Evolutionary conservation across 768 basidiomycete species (phyloP), one percentile per base, ranked within the genome.

Genomic region (Tylopilus subfusipes): DNA sequence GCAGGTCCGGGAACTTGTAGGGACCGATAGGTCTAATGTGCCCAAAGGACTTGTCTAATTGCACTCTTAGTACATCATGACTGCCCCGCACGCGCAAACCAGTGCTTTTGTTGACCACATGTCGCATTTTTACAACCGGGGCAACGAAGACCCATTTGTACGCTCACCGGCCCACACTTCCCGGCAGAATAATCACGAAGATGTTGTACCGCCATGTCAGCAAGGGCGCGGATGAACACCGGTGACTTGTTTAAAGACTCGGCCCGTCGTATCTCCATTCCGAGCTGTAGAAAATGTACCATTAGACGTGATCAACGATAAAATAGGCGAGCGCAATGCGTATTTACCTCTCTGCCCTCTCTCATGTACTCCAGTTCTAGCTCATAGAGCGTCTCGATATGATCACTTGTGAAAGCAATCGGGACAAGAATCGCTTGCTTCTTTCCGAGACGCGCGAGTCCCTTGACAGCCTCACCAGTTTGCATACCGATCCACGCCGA

Each of bases 401-500:
- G 97, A 73, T 99, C 97, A 69, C 89, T 94, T 14, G 97, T 99
- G 75, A 99, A 99, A 24, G 97, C 97, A 57, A 99, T 94, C 0
- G 97, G 97, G 8, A 99, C 84, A 36, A 98, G 75, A 52, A 98
- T 78, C 4, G 80, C 85, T 57, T 85, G 82, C 69, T 90, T 91
- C 68, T 78, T 82, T 29, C 88, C 88, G 38, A 90, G 74, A 18
- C 85, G 81, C 48, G 88, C 86, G 40, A 91, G 78, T 18, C 90
- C 90, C 77, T 97, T 93, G 67, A 99, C 75, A 42, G 94, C 90
- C 50, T 92, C 93, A 18, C 82, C 78, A 2, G 97, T 99, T 71
- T 98, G 94, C 76, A 93, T 93, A 5, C 97, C 97, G 82, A 98
- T 91, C 97, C 97, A 98, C 19, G 95, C 90, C 34, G 86, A 88